Conservation (phyloP, 176 grass and related monocot species). For the Leersia perrieri region DNA sequence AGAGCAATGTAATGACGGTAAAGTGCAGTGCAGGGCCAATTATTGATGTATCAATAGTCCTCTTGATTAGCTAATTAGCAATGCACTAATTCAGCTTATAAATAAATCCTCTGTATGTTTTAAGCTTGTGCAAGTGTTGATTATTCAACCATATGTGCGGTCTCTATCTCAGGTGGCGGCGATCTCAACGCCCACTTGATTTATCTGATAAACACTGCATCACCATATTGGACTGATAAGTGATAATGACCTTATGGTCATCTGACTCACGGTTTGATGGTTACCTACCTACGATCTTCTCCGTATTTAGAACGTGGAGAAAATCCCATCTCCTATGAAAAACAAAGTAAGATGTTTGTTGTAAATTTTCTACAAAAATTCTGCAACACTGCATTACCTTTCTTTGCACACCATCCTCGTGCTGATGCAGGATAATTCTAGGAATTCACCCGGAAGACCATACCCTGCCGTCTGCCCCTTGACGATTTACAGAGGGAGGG, state of each 20-base stretch:
- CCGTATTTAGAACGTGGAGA: neutral
- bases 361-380: neutral
- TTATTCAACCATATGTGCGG: neutral
- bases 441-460: neutral
- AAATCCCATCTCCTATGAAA: neutral
- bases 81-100: conserved; percentile 1
- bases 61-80: neutral
- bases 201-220: neutral
- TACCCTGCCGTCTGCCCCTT: neutral
- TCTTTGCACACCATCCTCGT: neutral
- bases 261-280: too few relatives aligned
- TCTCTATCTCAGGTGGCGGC: neutral
- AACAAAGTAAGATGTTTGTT: neutral
- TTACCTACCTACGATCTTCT: neutral
- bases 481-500: neutral
- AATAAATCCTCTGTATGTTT: neutral
- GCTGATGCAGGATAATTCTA: neutral
- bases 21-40: neutral
- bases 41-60: conserved; percentile 9
- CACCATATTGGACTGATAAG: neutral
- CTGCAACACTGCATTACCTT: neutral
- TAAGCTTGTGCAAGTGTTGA: neutral
- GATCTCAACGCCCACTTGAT: neutral
- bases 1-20: conserved; percentile 5
- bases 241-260: neutral